These are phyloP conservation scores for Podosphaera fusca DNA, from an alignment of 2,329 filamentous ascomycete species.

Conservation along the genomic window DNA sequence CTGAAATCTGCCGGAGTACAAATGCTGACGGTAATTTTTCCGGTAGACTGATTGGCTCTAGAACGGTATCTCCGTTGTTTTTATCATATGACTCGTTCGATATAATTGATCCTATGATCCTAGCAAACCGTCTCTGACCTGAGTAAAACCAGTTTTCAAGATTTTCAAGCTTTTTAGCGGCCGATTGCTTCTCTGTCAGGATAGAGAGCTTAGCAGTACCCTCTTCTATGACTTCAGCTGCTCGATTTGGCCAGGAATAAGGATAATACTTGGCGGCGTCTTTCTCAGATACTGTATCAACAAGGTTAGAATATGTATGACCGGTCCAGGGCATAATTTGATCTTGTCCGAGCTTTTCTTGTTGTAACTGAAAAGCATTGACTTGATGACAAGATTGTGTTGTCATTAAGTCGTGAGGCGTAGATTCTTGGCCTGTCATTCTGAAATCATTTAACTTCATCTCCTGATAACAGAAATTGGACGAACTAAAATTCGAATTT, in stretches of 20 bases:
- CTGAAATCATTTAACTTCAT: background rate
- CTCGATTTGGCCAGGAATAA: slow-evolving; percentile 3
- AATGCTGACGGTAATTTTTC: slow-evolving; percentile 4
- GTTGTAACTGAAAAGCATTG: background rate
- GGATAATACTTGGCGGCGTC: slow-evolving; percentile 13
- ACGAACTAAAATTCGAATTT: background rate
- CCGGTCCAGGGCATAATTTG: slow-evolving; percentile 1
- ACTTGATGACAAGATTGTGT: background rate
- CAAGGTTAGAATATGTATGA: slow-evolving; percentile 3
- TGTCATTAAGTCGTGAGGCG: background rate
- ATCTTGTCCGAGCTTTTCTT: background rate
- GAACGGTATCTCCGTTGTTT: background rate
- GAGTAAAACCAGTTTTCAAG: slow-evolving; percentile 13
- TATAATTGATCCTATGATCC: slow-evolving; percentile 6
- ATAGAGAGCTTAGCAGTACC: slow-evolving; percentile 4
- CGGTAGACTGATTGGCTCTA: slow-evolving; percentile 7
- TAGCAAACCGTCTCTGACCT: slow-evolving; percentile 11
- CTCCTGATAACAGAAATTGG: background rate
- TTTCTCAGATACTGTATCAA: slow-evolving; percentile 11
- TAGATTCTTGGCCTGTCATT: background rate
- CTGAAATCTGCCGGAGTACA: slow-evolving; percentile 5
- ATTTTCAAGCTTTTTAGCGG: slow-evolving; percentile 4
- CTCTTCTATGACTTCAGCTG: slow-evolving; percentile 4
- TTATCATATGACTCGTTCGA: background rate
- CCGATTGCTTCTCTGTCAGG: slow-evolving; percentile 2